These are phyloP conservation scores for Fusarium poae DNA, from an alignment of 2,329 filamentous ascomycete species.

Conservation along the genomic window DNA sequence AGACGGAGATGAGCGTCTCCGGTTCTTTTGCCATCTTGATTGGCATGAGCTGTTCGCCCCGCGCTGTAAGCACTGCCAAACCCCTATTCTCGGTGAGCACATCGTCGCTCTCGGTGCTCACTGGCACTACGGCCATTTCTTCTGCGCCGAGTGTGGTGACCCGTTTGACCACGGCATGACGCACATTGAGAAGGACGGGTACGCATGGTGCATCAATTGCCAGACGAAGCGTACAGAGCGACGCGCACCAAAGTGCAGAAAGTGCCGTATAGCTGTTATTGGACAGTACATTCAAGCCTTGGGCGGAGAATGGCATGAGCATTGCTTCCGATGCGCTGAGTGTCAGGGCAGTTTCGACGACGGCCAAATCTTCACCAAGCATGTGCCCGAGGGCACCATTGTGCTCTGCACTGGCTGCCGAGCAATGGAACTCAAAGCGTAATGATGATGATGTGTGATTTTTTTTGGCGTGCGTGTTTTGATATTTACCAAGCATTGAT, in stretches of 20 bases:
- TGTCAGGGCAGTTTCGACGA: conserved; percentile 73
- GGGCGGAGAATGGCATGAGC: conserved; percentile 92
- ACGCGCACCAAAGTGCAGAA: conserved; percentile 87
- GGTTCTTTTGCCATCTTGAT: conserved; percentile 98
- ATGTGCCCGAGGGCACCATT: conserved; percentile 62
- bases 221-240: conserved; percentile 93
- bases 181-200: conserved; percentile 93
- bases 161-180: conserved; percentile 82
- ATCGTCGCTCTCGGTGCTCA: conserved; percentile 93
- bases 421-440: conserved; percentile 69
- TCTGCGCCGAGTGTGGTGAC: conserved; percentile 98
- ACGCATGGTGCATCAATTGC: conserved; percentile 95
- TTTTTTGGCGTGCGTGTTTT: conserved; percentile 33
- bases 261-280: conserved; percentile 85
- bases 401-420: conserved; percentile 74
- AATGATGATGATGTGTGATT: conserved; percentile 42
- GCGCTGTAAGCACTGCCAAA: conserved; percentile 94
- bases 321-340: conserved; percentile 85
- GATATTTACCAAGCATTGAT: conserved; percentile 21
- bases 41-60: conserved; percentile 96
- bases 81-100: conserved; percentile 95
- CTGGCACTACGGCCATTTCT: conserved; percentile 98
- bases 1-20: conserved; percentile 78
- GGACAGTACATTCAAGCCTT: conserved; percentile 92
- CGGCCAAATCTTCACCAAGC: conserved; percentile 73